These are phyloP conservation scores for Paecilomyces formosus DNA, from an alignment of 2,329 filamentous ascomycete genomes.

Conservation along the genomic window DNA sequence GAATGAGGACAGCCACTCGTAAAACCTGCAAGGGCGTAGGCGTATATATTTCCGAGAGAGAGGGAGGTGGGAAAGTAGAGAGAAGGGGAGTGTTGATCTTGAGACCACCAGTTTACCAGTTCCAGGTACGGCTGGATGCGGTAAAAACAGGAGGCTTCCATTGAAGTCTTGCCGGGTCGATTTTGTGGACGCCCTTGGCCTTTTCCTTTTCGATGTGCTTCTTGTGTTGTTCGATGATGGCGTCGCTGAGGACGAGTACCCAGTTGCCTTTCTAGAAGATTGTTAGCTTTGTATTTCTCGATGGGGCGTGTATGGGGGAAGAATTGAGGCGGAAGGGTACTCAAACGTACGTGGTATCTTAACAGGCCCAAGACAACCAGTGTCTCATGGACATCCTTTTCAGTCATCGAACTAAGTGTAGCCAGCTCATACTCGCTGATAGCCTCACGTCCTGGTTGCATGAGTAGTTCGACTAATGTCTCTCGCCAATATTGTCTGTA, in stretches of 20 bases:
- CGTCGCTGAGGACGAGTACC: slow-evolving; percentile 86
- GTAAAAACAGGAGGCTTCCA: slow-evolving; percentile 98
- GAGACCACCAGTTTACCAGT: slow-evolving; percentile 56
- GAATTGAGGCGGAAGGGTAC: background rate
- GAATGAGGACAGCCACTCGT: background rate
- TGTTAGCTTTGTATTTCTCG: slow-evolving; percentile 11
- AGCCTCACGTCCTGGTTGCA: slow-evolving; percentile 57
- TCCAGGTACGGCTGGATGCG: slow-evolving; percentile 86
- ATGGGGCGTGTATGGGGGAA: background rate
- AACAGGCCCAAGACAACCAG: slow-evolving; percentile 92
- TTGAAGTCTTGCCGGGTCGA: slow-evolving; percentile 71
- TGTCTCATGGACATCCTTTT: slow-evolving; percentile 91
- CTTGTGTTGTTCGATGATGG: slow-evolving; percentile 61
- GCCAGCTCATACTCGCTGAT: slow-evolving; percentile 84
- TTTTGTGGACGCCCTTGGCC: slow-evolving; percentile 63
- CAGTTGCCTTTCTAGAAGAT: slow-evolving; percentile 69
- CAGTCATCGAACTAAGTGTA: slow-evolving; percentile 81
- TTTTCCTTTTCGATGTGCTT: slow-evolving; percentile 73
- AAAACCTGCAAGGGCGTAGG: background rate
- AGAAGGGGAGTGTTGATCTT: background rate
- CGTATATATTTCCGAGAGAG: background rate
- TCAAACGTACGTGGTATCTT: slow-evolving; percentile 61
- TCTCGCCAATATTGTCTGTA: slow-evolving; percentile 98
- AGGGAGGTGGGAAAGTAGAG: background rate
- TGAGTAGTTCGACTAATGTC: slow-evolving; percentile 79